Conservation (phyloP, 495 filamentous ascomycete genomes). For the Hypomontagnella monticulosa region DNA sequence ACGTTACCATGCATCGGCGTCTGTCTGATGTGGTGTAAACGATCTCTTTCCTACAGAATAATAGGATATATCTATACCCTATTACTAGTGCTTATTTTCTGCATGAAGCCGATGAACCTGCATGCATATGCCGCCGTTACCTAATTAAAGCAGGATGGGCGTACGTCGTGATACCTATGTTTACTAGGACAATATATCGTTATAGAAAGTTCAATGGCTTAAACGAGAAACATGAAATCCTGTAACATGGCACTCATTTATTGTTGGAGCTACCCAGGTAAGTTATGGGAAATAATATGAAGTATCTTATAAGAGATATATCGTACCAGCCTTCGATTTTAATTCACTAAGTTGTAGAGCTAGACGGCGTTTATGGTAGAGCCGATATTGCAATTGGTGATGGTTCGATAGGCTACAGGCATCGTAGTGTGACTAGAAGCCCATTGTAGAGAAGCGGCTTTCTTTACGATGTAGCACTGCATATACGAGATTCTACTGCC, state of each 20-base stretch:
- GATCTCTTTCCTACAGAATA: background rate
- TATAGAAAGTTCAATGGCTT: background rate
- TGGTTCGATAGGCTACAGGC: conserved; percentile 11
- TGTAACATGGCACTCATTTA: too few species aligned
- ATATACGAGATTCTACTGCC: conserved; percentile 36
- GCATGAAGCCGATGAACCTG: too few species aligned
- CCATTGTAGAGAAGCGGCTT: conserved; percentile 4
- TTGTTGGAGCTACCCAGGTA: too few species aligned
- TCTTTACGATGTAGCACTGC: conserved; percentile 39
- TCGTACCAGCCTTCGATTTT: background rate
- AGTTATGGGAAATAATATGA: too few species aligned
- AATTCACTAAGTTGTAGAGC: background rate
- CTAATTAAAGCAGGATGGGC: too few species aligned
- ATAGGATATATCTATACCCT: background rate
- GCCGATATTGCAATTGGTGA: background rate
- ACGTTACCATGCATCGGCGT: conserved; percentile 3
- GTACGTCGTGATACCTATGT: background rate
- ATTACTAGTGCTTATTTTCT: conserved; percentile 14
- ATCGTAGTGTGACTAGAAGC: conserved; percentile 11
- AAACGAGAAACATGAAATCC: too few species aligned
- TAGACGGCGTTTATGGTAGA: background rate
- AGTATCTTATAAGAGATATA: too few species aligned
- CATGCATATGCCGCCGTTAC: too few species aligned
- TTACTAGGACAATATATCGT: background rate
- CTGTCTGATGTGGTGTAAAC: background rate